phyloP scores from a whole-genome alignment of 495 filamentous ascomycete genomes.

The Diplogelasinospora grovesii region DNA sequence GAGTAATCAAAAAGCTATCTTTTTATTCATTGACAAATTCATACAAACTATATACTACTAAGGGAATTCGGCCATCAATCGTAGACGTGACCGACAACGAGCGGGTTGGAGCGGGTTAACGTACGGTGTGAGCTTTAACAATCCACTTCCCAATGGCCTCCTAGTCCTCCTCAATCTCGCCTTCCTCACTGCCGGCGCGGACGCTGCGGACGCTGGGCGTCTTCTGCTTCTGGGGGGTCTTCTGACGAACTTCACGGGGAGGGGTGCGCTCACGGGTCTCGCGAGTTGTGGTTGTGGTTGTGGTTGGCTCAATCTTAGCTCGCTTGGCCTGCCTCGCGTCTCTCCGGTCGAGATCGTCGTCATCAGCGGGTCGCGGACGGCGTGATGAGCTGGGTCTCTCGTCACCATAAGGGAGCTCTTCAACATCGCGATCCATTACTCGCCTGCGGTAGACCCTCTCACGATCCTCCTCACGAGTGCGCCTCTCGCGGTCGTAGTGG shows the following conservation, averaged over 20 bases:
- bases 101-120: too few species aligned
- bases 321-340: conserved; percentile 36
- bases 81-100: too few species aligned
- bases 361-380: conserved; percentile 70
- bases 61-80: too few species aligned
- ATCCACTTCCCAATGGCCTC: not conserved
- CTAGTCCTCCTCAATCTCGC: conserved; percentile 93
- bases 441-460: conserved; percentile 78
- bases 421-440: conserved; percentile 67
- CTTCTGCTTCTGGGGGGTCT: conserved; percentile 55
- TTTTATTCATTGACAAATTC: too few species aligned
- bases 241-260: conserved; percentile 46
- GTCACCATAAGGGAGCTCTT: conserved; percentile 85
- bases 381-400: conserved; percentile 56
- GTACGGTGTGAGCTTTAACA: too few species aligned
- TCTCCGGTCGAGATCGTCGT: conserved; percentile 44
- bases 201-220: conserved; percentile 55
- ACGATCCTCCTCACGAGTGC: conserved; percentile 77
- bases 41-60: too few species aligned
- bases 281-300: not conserved
- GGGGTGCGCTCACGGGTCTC: conserved; percentile 51
- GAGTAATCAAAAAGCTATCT: too few species aligned
- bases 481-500: conserved; percentile 60
- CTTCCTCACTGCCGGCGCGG: conserved; percentile 89
- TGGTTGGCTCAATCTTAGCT: conserved; percentile 47